Conservation (phyloP, 2,329 filamentous ascomycete genomes). For the Alternaria brassicae region DNA sequence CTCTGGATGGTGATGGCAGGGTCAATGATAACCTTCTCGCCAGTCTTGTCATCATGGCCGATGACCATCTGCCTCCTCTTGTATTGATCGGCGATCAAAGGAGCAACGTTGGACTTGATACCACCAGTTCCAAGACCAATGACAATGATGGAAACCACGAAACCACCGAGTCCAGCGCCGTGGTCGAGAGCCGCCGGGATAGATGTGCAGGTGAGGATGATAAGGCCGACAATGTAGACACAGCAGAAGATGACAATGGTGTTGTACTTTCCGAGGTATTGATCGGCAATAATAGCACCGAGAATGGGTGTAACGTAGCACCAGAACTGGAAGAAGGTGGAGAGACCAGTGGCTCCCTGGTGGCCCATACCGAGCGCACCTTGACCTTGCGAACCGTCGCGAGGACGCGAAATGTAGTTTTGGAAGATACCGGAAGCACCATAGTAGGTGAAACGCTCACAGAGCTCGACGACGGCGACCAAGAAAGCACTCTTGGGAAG, state of each 20-base stretch:
- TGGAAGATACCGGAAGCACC: constrained; percentile 58
- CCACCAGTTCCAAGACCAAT: constrained; percentile 78
- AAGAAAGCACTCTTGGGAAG: constrained; percentile 57
- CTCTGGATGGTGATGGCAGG: constrained; percentile 57
- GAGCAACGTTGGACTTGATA: constrained; percentile 79
- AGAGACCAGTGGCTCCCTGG: constrained; percentile 55
- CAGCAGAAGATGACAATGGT: constrained; percentile 72
- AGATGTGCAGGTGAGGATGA: constrained; percentile 70
- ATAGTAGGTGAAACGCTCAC: constrained; percentile 60
- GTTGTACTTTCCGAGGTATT: constrained; percentile 73
- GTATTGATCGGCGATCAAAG: constrained; percentile 60
- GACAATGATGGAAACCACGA: constrained; percentile 67
- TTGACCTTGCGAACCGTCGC: constrained; percentile 47
- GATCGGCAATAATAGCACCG: constrained; percentile 66
- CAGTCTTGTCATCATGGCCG: constrained; percentile 51
- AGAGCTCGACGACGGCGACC: constrained; percentile 59
- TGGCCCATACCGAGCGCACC: constrained; percentile 55
- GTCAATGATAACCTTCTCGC: constrained; percentile 57
- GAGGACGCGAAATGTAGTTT: constrained; percentile 57
- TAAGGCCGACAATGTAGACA: constrained; percentile 70
- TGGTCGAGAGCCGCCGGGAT: constrained; percentile 69
- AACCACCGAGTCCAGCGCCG: constrained; percentile 68
- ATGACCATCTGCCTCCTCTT: constrained; percentile 52
- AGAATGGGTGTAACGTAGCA: constrained; percentile 40
- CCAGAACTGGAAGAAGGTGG: constrained; percentile 56